Base-by-base conservation (phyloP, 2,329 filamentous ascomycete species). In the Cordyceps farinosa region DNA sequence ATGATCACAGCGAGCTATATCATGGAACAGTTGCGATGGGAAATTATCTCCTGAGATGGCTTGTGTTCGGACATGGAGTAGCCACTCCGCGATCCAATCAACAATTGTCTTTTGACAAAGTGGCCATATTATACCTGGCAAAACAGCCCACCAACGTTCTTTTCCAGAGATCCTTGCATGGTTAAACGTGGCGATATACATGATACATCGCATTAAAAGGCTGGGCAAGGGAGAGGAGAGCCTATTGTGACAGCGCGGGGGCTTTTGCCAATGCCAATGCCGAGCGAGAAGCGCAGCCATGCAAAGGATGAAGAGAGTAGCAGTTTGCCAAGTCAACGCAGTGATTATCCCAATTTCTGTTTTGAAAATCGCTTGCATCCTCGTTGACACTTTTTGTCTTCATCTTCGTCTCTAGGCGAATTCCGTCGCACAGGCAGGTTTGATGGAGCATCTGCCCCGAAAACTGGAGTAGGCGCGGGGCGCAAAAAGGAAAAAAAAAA, bases 91-190 rank as follows among this genome's bases (percentile, higher is more conserved):
- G 53, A 45, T 44, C 53, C 53, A 55, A 55, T 55, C 53, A 55
- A 34, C 38, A 30, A 29, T 38, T 8, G 8, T 22, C 11, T 3
- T 5, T 32, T n/a, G 5, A 29, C 42, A 48, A 57, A 48, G 55
- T 57, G 42, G 55, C 55, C 55, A 36, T 47, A 57, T 57, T 57
- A 38, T 36, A 47, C 55, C 55, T 57, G 30, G 55, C 5, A 57
- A 57, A 57, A 57, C 55, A 57, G 55, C 42, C 40, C 54, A 57
- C 30, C 55, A 27, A 22, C 22, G 22, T 30, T 4, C 3, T 32
- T n/a, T 10, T 5, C 3, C 17, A 47, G 10, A 48, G 42, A 48
- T 22, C 17, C 42, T 48, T 55, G 38, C 53, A 32, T 44, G 53
- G 9, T 44, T 11, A 27, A 22, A 13, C 38, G 22, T 10, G 27